phyloP scores from a whole-genome alignment of 1,284 basidiomycete genomes.

The Boletus putidus region DNA sequence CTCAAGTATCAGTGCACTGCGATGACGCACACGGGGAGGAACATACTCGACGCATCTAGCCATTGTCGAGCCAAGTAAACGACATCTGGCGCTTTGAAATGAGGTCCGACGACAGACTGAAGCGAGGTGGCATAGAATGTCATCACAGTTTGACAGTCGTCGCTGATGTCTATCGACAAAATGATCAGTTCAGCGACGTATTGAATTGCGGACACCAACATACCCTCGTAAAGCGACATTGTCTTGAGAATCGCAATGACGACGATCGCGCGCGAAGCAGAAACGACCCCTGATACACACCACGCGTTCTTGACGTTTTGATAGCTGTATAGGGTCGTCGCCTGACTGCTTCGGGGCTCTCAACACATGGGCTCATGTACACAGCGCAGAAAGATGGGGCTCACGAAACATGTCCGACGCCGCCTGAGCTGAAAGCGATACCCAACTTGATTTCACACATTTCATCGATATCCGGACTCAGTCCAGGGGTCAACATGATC shows the following conservation, averaged over 20 bases:
- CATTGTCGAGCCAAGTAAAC: conserved; percentile 72
- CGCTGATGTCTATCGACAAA: conserved; percentile 55
- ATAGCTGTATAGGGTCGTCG: conserved; percentile 47
- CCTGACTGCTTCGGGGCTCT: conserved; percentile 24
- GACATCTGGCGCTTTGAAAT: conserved; percentile 68
- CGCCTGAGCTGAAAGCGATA: conserved; percentile 39
- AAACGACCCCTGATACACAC: conserved; percentile 67
- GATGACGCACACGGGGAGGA: background rate
- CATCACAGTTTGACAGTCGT: conserved; percentile 67
- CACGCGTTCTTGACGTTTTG: conserved; percentile 51
- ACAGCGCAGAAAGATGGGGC: conserved; percentile 12
- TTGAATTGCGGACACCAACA: background rate
- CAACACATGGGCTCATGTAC: background rate
- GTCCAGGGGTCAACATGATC: conserved; percentile 50
- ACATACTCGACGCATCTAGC: conserved; percentile 70
- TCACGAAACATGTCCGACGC: conserved; percentile 55
- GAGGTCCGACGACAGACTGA: conserved; percentile 54
- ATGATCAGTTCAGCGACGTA: background rate
- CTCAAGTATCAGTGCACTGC: conserved; percentile 1
- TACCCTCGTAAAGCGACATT: conserved; percentile 73
- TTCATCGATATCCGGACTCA: conserved; percentile 61
- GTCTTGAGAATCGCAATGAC: conserved; percentile 69
- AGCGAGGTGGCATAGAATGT: conserved; percentile 77
- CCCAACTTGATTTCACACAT: conserved; percentile 57
- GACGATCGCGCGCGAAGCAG: conserved; percentile 67